Conservation (phyloP, 768 basidiomycete genomes). For the Tulasnella sp. region DNA sequence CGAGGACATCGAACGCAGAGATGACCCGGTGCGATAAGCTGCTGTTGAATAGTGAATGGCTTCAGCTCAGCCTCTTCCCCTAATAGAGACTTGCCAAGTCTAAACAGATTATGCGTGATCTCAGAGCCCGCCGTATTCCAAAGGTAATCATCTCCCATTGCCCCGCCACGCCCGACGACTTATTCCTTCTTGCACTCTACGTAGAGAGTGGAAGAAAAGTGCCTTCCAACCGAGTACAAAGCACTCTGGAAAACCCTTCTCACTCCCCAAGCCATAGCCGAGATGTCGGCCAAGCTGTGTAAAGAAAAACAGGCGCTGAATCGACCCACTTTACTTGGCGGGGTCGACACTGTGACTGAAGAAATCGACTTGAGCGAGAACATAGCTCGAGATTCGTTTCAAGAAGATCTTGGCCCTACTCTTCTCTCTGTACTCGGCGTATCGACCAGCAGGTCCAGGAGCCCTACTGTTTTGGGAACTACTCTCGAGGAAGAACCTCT, state of each 20-base stretch:
- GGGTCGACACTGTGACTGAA: not conserved
- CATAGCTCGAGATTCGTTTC: not conserved
- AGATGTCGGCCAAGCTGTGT: slow-evolving; percentile 9
- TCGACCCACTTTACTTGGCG: not conserved
- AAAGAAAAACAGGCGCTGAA: not conserved
- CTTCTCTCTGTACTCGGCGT: slow-evolving; percentile 2
- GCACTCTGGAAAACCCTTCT: slow-evolving; percentile 26
- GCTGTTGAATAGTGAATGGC: not conserved
- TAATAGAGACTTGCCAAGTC: slow-evolving; percentile 56
- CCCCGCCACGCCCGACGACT: not conserved
- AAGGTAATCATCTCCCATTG: slow-evolving; percentile 34
- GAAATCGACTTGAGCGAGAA: not conserved
- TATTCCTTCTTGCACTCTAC: not conserved
- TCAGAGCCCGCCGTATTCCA: slow-evolving; percentile 64
- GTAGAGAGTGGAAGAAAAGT: slow-evolving; percentile 56
- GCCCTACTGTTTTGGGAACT: slow-evolving; percentile 39
- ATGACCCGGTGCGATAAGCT: slow-evolving; percentile 44
- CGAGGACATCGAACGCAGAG: slow-evolving; percentile 52
- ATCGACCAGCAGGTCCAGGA: slow-evolving; percentile 3
- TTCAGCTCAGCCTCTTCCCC: not conserved
- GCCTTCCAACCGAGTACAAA: slow-evolving; percentile 40
- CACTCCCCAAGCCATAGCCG: slow-evolving; percentile 23
- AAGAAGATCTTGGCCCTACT: not conserved
- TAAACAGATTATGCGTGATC: slow-evolving; percentile 57
- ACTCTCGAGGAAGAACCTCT: slow-evolving; percentile 15